phyloP scores from a whole-genome alignment of 2,329 filamentous ascomycete species.

The Nothopassalora personata region DNA sequence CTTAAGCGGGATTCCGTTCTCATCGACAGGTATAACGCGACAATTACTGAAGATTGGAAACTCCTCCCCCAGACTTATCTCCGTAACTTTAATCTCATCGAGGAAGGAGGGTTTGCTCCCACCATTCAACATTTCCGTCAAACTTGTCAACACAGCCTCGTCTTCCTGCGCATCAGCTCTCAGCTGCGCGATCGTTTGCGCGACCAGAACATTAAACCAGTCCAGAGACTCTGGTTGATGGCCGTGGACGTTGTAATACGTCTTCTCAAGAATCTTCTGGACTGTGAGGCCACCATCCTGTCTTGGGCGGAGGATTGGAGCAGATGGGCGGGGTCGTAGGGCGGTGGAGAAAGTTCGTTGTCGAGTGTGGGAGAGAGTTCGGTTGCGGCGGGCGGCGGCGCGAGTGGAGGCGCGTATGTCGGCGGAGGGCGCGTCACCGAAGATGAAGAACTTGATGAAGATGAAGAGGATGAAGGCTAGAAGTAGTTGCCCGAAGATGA shows the following conservation, averaged over 20 bases:
- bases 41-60: slow-evolving; percentile 99
- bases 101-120: slow-evolving; percentile 78
- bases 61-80: slow-evolving; percentile 90
- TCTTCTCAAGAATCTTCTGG: slow-evolving; percentile 90
- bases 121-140: slow-evolving; percentile 85
- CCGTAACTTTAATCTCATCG: slow-evolving; percentile 88
- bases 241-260: slow-evolving; percentile 92
- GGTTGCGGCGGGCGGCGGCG: slow-evolving; percentile 66
- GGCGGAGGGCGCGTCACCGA: slow-evolving; percentile 82
- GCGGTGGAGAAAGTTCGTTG: slow-evolving; percentile 35
- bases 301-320: slow-evolving; percentile 27
- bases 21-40: slow-evolving; percentile 83
- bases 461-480: slow-evolving; percentile 85
- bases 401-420: slow-evolving; percentile 72
- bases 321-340: slow-evolving; percentile 29
- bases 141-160: slow-evolving; percentile 77
- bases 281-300: slow-evolving; percentile 60
- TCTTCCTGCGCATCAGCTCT: slow-evolving; percentile 87
- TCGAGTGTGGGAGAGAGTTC: slow-evolving; percentile 63
- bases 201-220: slow-evolving; percentile 98
- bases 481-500: slow-evolving; percentile 87
- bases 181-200: slow-evolving; percentile 94
- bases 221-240: slow-evolving; percentile 95
- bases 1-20: slow-evolving; percentile 59
- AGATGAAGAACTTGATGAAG: slow-evolving; percentile 99